Conservation (phyloP, 1,284 basidiomycete genomes). For the Heterobasidion irregulare region DNA sequence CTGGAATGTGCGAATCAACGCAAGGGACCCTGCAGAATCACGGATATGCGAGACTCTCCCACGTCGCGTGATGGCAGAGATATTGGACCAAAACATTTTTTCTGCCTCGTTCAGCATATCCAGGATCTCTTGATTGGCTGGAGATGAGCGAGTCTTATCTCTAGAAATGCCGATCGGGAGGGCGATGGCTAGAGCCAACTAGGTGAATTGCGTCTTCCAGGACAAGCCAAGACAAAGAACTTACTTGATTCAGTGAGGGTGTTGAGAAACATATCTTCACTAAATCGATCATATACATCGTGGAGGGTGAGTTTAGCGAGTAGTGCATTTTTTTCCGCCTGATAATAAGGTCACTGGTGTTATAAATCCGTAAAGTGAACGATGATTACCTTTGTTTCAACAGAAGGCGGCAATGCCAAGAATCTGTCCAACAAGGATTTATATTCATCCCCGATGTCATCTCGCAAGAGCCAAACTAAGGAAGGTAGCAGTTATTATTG, state of each 20-base stretch:
- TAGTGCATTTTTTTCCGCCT: conserved; percentile 69
- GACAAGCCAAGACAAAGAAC: conserved; percentile 16
- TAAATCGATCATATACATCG: conserved; percentile 69
- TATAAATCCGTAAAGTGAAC: background rate
- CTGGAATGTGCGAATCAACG: conserved; percentile 67
- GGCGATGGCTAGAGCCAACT: conserved; percentile 54
- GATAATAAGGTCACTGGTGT: background rate
- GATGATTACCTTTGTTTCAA: background rate
- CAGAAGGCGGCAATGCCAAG: conserved; percentile 45
- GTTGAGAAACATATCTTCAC: conserved; percentile 79
- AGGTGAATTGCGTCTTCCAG: background rate
- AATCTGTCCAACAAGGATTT: conserved; percentile 51
- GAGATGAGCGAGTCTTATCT: conserved; percentile 30
- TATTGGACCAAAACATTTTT: conserved; percentile 58
- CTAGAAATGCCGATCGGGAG: conserved; percentile 74
- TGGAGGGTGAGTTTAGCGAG: conserved; percentile 70
- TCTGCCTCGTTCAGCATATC: conserved; percentile 59
- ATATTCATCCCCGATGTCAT: conserved; percentile 49
- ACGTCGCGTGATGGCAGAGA: conserved; percentile 46
- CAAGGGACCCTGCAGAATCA: conserved; percentile 64
- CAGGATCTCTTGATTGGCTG: conserved; percentile 51
- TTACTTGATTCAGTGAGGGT: conserved; percentile 81
- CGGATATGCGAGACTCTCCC: conserved; percentile 66
- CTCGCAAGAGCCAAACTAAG: conserved; percentile 68
- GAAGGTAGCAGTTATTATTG: background rate